Base-by-base conservation (phyloP, 805 yeast species). In the Wickerhamiella allomyrinae region DNA sequence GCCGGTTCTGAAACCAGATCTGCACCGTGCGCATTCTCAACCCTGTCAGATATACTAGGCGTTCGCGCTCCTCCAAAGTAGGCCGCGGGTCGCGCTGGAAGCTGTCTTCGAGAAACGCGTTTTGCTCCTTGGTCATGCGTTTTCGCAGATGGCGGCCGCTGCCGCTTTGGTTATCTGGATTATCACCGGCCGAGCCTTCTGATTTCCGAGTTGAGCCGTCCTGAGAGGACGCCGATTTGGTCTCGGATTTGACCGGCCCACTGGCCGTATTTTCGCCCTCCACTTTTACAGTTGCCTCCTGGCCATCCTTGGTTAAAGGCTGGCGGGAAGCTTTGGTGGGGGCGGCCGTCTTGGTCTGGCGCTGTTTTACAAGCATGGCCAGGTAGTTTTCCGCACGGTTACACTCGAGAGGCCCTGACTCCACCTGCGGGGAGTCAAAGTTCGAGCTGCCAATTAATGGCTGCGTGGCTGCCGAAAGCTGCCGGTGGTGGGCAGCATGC, bases 1-100 rank as follows among this genome's bases (percentile, higher is more conserved):
- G 65, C 48, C 94, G 67, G 57, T 87, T 87, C 59, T 87, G 95
- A 57, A 87, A 87, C 96, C 96, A 87, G 40, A 87, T 85, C 42
- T 95, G 69, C 5, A 87, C 93, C 13, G 86, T 85, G 50, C 89
- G 73, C 52, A 79, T 89, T 22, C 84, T 75, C 76, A 87, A 75
- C 3, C 78, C 79, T 1, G 94, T 81, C 45, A 70, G 69, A 3
- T 68, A 72, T 37, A 91, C 74, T 25, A 86, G 72, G 17, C 69
- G 73, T 56, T 79, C 81, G 31, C 95, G 65, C 38, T 72, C 71
- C 29, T 77, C 77, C 1, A 83, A 75, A 37, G 72, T 70, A 1
- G 95, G 95, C 49, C 81, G 84, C 29, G 82, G 79, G 51, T 79
- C 81, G 43, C 61, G 64, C 45, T 74, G 76, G 59, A 83, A 86